These are phyloP conservation scores for Pyricularia pennisetigena DNA, from an alignment of 2,329 filamentous ascomycete species.

Conservation along the genomic window DNA sequence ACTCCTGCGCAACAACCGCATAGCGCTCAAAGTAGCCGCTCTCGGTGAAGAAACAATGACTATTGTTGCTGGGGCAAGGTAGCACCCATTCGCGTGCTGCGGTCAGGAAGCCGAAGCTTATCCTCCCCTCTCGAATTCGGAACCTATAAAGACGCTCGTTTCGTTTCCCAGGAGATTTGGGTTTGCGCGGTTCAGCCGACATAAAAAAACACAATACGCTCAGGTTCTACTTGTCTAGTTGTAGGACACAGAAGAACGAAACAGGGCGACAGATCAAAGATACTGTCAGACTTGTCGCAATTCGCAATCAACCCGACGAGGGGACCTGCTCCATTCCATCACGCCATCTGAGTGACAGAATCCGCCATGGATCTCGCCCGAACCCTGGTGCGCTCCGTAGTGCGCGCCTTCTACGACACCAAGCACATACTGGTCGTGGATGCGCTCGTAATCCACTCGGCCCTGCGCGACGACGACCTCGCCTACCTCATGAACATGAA, in stretches of 20 bases:
- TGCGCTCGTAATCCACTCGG: slow-evolving; percentile 74
- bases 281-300: background rate
- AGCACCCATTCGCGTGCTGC: slow-evolving; percentile 4
- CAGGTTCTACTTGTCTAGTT: background rate
- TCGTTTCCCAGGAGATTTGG: background rate
- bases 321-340: background rate
- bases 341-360: background rate
- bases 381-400: slow-evolving; percentile 75
- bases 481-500: slow-evolving; percentile 82
- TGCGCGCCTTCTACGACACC: slow-evolving; percentile 77
- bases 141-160: background rate
- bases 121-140: background rate
- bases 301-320: background rate
- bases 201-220: background rate
- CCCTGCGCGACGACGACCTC: slow-evolving; percentile 77
- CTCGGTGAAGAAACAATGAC: slow-evolving; percentile 4
- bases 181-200: background rate
- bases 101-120: background rate
- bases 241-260: background rate
- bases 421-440: slow-evolving; percentile 79
- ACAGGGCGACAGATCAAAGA: background rate
- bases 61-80: slow-evolving; percentile 1
- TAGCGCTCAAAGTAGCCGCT: background rate
- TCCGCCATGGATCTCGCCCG: slow-evolving; percentile 46
- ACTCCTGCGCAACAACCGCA: background rate